Evolutionary conservation across 140 eudicot genomes (phyloP).

Genomic region (Oenanthe javanica): DNA sequence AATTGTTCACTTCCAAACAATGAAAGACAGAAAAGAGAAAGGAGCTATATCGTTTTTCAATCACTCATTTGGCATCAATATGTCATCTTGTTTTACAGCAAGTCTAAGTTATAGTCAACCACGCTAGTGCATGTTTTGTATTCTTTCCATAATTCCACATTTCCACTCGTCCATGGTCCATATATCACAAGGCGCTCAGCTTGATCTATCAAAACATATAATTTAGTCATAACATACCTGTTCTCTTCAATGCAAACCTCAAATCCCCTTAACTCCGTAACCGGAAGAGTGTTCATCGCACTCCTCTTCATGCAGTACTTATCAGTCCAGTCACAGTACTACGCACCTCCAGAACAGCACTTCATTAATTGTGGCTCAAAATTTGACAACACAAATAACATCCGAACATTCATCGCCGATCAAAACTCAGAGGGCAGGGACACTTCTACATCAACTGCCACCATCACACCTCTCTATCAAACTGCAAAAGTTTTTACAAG

Average conservation of each 20-base stretch:
- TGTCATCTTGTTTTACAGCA: neutral
- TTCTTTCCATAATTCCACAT: neutral
- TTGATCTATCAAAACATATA: neutral
- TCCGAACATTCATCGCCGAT: constrained; percentile 31
- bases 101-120: neutral
- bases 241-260: constrained; percentile 12
- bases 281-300: constrained; percentile 6
- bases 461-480: constrained; percentile 20
- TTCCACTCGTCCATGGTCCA: neutral
- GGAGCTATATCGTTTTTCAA: neutral
- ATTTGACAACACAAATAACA: neutral
- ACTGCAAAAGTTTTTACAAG: constrained; percentile 42
- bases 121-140: neutral
- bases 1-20: neutral
- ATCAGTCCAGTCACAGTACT: constrained; percentile 9
- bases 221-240: neutral
- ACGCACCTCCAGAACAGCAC: constrained; percentile 25
- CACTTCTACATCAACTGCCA: constrained; percentile 4
- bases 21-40: neutral
- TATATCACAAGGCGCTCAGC: neutral
- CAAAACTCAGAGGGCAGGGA: constrained; percentile 8
- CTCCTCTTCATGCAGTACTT: constrained; percentile 17
- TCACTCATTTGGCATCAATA: neutral
- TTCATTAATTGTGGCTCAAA: constrained; percentile 69
- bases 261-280: neutral